A percentile compares a stretch with the other conserved stretches of the same genome.
Conservation (phyloP, 2,329 filamentous ascomycete genomes). For the Thermoascus crustaceus region DNA sequence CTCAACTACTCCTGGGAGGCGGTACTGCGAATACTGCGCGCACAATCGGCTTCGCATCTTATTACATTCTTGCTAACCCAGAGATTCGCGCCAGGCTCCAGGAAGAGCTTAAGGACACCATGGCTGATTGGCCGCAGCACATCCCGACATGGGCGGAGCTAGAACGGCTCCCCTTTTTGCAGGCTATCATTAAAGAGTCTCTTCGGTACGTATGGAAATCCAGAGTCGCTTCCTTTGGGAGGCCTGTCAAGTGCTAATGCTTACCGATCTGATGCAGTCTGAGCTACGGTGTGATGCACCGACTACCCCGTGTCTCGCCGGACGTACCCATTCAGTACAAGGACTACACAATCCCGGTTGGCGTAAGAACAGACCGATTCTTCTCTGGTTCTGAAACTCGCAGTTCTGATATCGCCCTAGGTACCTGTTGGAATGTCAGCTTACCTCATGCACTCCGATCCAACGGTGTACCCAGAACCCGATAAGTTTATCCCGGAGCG, state of each 20-base stretch:
- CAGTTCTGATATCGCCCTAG: slow-evolving; percentile 4
- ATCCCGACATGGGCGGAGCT: slow-evolving; percentile 15
- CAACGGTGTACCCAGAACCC: slow-evolving; percentile 19
- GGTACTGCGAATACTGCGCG: slow-evolving; percentile 22
- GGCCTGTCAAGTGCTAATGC: neutral
- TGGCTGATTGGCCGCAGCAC: slow-evolving; percentile 10
- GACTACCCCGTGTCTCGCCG: slow-evolving; percentile 18
- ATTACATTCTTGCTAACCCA: slow-evolving; percentile 10
- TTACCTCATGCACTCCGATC: slow-evolving; percentile 18
- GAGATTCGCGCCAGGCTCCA: slow-evolving; percentile 9
- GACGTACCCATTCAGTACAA: slow-evolving; percentile 15
- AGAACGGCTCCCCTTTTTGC: slow-evolving; percentile 22
- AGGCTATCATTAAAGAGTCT: slow-evolving; percentile 22
- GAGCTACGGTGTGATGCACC: slow-evolving; percentile 26
- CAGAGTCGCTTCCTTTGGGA: no score
- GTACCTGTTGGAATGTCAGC: slow-evolving; percentile 24
- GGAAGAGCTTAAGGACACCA: slow-evolving; percentile 16
- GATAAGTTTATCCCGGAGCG: slow-evolving; percentile 21
- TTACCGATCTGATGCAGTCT: slow-evolving; percentile 26
- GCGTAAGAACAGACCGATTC: slow-evolving; percentile 4
- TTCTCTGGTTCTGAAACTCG: neutral
- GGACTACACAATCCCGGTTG: slow-evolving; percentile 16
- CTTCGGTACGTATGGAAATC: slow-evolving; percentile 16
- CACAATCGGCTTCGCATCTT: slow-evolving; percentile 14
- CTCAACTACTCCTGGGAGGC: slow-evolving; percentile 17